Percentiles rank a stretch among this genome's conserved stretches.
Conservation (phyloP, 2,329 filamentous ascomycete species). For the Ploettnerulaceae sp. region DNA sequence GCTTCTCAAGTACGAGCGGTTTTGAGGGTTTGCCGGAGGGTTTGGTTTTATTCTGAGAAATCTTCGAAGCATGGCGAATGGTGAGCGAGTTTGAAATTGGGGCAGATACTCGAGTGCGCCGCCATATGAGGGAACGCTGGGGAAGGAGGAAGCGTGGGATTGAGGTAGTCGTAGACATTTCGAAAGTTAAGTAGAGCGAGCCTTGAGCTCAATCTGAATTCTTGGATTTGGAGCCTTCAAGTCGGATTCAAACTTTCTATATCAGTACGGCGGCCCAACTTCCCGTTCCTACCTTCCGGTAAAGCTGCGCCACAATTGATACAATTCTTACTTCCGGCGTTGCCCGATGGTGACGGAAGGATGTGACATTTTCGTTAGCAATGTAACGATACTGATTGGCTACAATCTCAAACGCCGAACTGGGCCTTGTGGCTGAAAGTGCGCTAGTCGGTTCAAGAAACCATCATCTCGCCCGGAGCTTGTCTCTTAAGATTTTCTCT, state of each 20-base stretch:
- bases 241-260: neutral
- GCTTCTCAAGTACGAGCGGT: conserved; percentile 74
- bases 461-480: too few relatives aligned
- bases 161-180: conserved; percentile 39
- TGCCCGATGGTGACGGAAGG: too few relatives aligned
- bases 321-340: too few relatives aligned
- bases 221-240: neutral
- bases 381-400: too few relatives aligned
- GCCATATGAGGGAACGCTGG: conserved; percentile 53
- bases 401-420: too few relatives aligned
- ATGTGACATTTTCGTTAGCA: too few relatives aligned
- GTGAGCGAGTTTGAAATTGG: conserved; percentile 27
- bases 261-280: neutral
- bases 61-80: conserved; percentile 35
- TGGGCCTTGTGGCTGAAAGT: too few relatives aligned
- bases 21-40: conserved; percentile 37
- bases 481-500: too few relatives aligned
- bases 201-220: neutral
- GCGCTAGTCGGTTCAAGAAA: too few relatives aligned
- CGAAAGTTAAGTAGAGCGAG: neutral
- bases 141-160: conserved; percentile 68
- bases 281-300: neutral
- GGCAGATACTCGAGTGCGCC: conserved; percentile 31
- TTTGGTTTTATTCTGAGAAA: conserved; percentile 17
- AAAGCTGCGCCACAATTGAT: neutral